Evolutionary conservation across 2,329 filamentous ascomycete genomes (phyloP).

Genomic region (Neonectria neomacrospora): DNA sequence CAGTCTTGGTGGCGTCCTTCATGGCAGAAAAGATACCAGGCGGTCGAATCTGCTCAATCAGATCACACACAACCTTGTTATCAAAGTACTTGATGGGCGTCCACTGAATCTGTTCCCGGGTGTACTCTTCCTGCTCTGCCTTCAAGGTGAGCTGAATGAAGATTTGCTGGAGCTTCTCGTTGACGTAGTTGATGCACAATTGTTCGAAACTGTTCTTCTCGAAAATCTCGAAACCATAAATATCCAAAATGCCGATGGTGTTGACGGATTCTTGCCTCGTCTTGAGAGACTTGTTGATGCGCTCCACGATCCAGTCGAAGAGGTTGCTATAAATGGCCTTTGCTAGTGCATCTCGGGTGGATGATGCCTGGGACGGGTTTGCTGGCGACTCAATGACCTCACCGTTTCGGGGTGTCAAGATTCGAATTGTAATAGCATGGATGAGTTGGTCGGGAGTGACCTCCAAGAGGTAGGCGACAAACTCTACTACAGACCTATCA

Average conservation of each 20-base stretch:
- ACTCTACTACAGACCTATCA: conserved; percentile 93
- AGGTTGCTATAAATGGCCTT: conserved; percentile 98
- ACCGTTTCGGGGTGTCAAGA: conserved; percentile 76
- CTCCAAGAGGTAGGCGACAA: conserved; percentile 92
- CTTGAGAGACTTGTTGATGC: conserved; percentile 88
- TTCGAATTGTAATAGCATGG: conserved; percentile 87
- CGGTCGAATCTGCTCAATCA: conserved; percentile 92
- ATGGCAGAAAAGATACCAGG: conserved; percentile 94
- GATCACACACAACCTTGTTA: conserved; percentile 97
- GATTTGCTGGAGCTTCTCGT: conserved; percentile 98
- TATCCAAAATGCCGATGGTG: conserved; percentile 96
- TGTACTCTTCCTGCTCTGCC: conserved; percentile 97
- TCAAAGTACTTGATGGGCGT: conserved; percentile 99
- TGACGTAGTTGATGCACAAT: conserved; percentile 99
- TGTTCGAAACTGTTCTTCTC: conserved; percentile 99
- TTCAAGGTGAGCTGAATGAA: conserved; percentile 98
- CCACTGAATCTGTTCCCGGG: conserved; percentile 96
- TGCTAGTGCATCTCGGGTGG: conserved; percentile 89
- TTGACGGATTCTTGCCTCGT: conserved; percentile 80
- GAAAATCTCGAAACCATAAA: conserved; percentile 99
- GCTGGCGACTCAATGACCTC: conserved; percentile 80
- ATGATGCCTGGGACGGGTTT: conserved; percentile 85
- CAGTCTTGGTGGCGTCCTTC: conserved; percentile 98
- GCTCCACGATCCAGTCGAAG: conserved; percentile 97
- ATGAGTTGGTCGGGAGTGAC: conserved; percentile 83